These are phyloP conservation scores for Pezicula rhizophila DNA, from an alignment of 2,329 filamentous ascomycete genomes.

Conservation along the genomic window DNA sequence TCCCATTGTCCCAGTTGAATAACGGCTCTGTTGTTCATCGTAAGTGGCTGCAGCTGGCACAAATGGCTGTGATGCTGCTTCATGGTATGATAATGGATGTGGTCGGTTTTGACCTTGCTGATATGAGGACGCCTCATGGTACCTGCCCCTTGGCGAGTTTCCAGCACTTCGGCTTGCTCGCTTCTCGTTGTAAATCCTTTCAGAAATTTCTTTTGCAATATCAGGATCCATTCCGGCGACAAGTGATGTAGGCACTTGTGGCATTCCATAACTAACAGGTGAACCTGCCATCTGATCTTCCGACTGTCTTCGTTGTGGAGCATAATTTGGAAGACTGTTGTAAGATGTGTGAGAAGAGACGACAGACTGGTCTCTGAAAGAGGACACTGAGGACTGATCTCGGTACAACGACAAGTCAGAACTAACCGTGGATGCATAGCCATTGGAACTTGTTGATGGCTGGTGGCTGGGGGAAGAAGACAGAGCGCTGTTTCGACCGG, in stretches of 20 bases:
- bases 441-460: conserved; percentile 19
- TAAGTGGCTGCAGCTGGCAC: conserved; percentile 18
- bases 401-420: conserved; percentile 19
- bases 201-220: conserved; percentile 50
- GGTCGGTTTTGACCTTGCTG: conserved; percentile 14
- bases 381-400: conserved; percentile 12
- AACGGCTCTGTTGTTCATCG: conserved; percentile 23
- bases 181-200: conserved; percentile 51
- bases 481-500: conserved; percentile 18
- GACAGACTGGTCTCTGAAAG: conserved; percentile 9
- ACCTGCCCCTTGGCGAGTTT: conserved; percentile 35
- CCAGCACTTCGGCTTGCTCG: conserved; percentile 37
- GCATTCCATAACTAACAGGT: conserved; percentile 32
- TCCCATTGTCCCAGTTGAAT: conserved; percentile 21
- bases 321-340: conserved; percentile 14
- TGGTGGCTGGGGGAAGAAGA: conserved; percentile 16
- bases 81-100: conserved; percentile 20
- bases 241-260: conserved; percentile 49
- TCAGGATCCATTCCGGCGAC: conserved; percentile 55
- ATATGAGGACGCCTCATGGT: conserved; percentile 21
- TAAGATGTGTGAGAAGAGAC: conserved; percentile 22
- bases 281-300: conserved; percentile 11
- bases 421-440: conserved; percentile 15
- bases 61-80: conserved; percentile 15
- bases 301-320: conserved; percentile 16